Evolutionary conservation across 176 grass and related monocot genomes (phyloP), one percentile per base, ranked within the genome.

Genomic region (Rhynchospora breviuscula): DNA sequence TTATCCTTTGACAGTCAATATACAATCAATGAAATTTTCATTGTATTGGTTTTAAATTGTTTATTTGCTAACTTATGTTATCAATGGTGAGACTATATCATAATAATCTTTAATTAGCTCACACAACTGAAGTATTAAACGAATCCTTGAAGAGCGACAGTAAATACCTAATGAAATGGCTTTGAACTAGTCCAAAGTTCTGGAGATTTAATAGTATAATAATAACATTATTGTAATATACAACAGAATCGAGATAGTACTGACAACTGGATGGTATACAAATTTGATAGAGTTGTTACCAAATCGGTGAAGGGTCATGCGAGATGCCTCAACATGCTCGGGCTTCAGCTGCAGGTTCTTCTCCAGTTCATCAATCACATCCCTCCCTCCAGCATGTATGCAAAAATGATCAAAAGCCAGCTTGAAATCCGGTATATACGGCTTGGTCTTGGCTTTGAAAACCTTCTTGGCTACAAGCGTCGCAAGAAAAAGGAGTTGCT

Each of bases 321-420:
- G 92, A 19, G 94, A 97, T 26, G 94, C 90, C 90, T 97, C 94
- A 7, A 94, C 92, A 85, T 94, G 88, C n/a, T 62, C 83, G 0
- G 92, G 88, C 80, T 63, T 53, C 60, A 97, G 92, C 83, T 94
- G 94, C 64, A 97, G 88, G 77, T 97, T 94, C 90, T 97, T 92
- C 87, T 97, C 92, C 6, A 97, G 90, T 89, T 97, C 92, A 60
- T 97, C 91, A 77, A 97, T 94, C 74, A 97, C 91, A 0, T 88
- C 94, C 9, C 94, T 83, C 0, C 94, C 94, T 1, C 94, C 94
- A 12, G 94, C 94, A 85, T 97, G 94, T 90, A 97, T 94, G 87
- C 94, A 97, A 63, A 97, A 97, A 85, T 92, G 92, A 85, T 97
- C 92, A 74, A 97, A 97, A 45, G 94, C 90, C 2, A 94, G 88